Evolutionary conservation across 352 stramenopile genomes (phyloP).

Genomic region (Poterioochromonas sp.): DNA sequence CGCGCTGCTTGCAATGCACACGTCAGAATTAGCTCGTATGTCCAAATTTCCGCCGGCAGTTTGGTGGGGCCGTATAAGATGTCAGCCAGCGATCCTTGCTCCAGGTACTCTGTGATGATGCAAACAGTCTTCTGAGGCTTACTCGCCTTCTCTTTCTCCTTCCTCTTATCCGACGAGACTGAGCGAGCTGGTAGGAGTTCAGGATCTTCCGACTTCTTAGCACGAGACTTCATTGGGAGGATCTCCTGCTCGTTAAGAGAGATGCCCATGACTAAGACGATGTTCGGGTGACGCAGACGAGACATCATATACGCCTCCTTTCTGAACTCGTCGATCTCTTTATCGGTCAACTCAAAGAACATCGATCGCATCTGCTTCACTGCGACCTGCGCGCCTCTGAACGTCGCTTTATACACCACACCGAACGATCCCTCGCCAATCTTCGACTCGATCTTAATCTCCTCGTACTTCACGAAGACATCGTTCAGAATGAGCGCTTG

Average conservation of each 20-base stretch:
- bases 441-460: slow-evolving; percentile 31
- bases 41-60: slow-evolving; percentile 31
- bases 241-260: neutral
- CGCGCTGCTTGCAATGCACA: slow-evolving; percentile 54
- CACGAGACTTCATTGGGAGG: too few species aligned
- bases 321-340: slow-evolving; percentile 35
- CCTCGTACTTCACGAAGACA: slow-evolving; percentile 35
- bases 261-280: slow-evolving; percentile 37
- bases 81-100: slow-evolving; percentile 24
- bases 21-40: slow-evolving; percentile 32
- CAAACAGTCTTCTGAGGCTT: slow-evolving; percentile 17
- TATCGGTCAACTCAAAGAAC: slow-evolving; percentile 30
- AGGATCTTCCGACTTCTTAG: too few species aligned
- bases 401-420: slow-evolving; percentile 32
- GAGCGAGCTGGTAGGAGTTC: too few species aligned
- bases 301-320: slow-evolving; percentile 35
- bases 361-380: slow-evolving; percentile 33
- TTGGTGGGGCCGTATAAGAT: slow-evolving; percentile 13
- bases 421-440: slow-evolving; percentile 34
- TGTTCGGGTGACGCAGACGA: slow-evolving; percentile 33
- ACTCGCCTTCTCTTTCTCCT: neutral
- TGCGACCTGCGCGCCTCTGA: slow-evolving; percentile 33
- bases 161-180: neutral
- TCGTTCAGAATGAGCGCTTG: slow-evolving; percentile 25
- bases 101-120: slow-evolving; percentile 26